Evolutionary conservation across 768 basidiomycete species (phyloP), one percentile per base, ranked within the genome.

Genomic region (Galerina sulciceps): DNA sequence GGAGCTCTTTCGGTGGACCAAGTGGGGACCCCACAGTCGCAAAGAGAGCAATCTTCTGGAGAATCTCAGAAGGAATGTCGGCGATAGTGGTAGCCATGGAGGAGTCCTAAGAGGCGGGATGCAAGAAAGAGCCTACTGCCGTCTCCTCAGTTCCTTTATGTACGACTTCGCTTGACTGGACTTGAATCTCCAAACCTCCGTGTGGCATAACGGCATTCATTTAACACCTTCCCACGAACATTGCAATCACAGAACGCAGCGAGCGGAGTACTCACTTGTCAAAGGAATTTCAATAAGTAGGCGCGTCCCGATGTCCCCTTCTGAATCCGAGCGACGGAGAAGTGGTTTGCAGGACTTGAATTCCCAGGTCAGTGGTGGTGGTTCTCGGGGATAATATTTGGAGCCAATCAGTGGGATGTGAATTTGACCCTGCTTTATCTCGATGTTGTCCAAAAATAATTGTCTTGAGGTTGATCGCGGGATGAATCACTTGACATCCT

Each of bases 41-140:
- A 58, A 69, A 71, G 18, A 76, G 65, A 20, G 67, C 66, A 36
- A 79, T 73, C 22, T 73, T 70, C 49, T 76, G 73, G 36, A 79
- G 60, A 18, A 76, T 60, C 58, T 75, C 69, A 13, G 63, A 69
- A n/a, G 76, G 71, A 41, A 69, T 67, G 34, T 71, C 59, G 48
- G 75, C 61, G 31, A 75, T 60, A 57, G 71, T 65, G 46, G 54
- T 55, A 59, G 71, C 55, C 77, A 81, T 79, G 35, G 67, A 65
- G 57, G 43, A 41, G 6, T 40, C 17, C 40, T 4, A 8, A 17
- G 26, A 23, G 6, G 22, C 10, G 22, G 18, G 52, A 22, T 54
- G 44, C 3, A 41, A 31, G 44, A 36, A 54, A 47, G 36, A 26
- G 37, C 44, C 55, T 50, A 65, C 18, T 23, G 18, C 36, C 22